Evolutionary conservation across 2,329 filamentous ascomycete species (phyloP).

Genomic region (Pseudogymnoascus sp.): DNA sequence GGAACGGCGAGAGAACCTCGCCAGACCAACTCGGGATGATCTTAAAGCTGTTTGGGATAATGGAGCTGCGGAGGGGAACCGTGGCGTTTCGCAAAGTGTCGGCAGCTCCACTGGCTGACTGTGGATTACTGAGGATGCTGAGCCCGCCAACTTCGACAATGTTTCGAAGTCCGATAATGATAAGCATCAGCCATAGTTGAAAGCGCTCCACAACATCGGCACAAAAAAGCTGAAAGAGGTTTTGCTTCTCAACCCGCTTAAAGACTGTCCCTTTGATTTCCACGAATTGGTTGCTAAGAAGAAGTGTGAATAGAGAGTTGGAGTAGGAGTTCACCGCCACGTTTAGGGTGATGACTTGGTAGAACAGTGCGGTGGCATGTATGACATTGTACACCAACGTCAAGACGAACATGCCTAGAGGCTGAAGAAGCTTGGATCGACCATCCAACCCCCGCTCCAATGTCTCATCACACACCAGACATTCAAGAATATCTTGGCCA

Average conservation of each 20-base stretch:
- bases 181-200: slow-evolving; percentile 93
- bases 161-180: slow-evolving; percentile 93
- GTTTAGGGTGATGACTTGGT: slow-evolving; percentile 95
- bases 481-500: slow-evolving; percentile 93
- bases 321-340: slow-evolving; percentile 98
- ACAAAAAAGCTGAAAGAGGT: slow-evolving; percentile 91
- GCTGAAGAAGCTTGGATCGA: slow-evolving; percentile 81
- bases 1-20: slow-evolving; percentile 84
- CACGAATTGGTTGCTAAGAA: slow-evolving; percentile 96
- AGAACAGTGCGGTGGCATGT: slow-evolving; percentile 84
- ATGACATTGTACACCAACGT: slow-evolving; percentile 81
- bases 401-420: slow-evolving; percentile 84
- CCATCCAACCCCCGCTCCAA: slow-evolving; percentile 82
- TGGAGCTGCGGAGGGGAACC: slow-evolving; percentile 61
- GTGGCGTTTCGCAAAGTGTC: slow-evolving; percentile 45
- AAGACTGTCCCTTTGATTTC: slow-evolving; percentile 98
- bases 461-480: slow-evolving; percentile 87
- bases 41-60: slow-evolving; percentile 85
- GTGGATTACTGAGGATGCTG: slow-evolving; percentile 43
- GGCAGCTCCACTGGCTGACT: slow-evolving; percentile 40
- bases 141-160: slow-evolving; percentile 91
- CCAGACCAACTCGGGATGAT: slow-evolving; percentile 80
- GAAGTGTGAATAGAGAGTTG: slow-evolving; percentile 82
- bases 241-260: slow-evolving; percentile 98
- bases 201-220: slow-evolving; percentile 96